Evolutionary conservation across 805 yeast genomes (phyloP).

Genomic region (Candida schatavii): DNA sequence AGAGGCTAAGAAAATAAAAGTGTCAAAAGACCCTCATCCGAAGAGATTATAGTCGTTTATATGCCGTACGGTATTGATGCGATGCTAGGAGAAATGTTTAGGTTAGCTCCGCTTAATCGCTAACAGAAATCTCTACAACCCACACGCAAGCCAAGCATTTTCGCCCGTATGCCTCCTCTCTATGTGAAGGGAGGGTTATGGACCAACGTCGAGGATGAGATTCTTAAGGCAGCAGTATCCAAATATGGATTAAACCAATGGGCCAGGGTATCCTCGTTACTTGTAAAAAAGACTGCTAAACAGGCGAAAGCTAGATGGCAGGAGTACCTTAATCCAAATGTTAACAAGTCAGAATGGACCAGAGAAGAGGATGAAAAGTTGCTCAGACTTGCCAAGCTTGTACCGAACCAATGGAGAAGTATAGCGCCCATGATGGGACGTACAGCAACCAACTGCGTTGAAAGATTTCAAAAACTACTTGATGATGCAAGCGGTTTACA

Average conservation of each 20-base stretch:
- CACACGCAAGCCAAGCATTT: no score
- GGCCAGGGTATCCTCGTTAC: conserved; percentile 85
- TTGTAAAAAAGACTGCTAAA: conserved; percentile 81
- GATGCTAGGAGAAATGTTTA: no score
- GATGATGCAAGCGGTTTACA: conserved; percentile 39
- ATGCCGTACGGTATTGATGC: no score
- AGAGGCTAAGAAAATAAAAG: no score
- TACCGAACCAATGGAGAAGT: conserved; percentile 95
- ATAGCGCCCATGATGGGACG: conserved; percentile 80
- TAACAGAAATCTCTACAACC: no score
- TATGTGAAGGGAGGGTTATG: conserved; percentile 88
- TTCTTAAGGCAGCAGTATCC: conserved; percentile 84
- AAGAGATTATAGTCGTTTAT: no score
- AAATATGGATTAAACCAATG: conserved; percentile 94
- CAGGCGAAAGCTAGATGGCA: conserved; percentile 94
- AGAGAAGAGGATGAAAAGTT: conserved; percentile 73
- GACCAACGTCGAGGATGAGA: conserved; percentile 84
- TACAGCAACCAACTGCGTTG: conserved; percentile 84
- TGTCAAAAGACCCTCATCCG: no score
- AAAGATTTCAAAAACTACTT: conserved; percentile 72
- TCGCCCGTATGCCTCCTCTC: conserved; percentile 56
- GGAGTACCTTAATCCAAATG: conserved; percentile 78
- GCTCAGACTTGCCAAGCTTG: conserved; percentile 57
- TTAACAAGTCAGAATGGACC: conserved; percentile 66
- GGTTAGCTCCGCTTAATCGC: no score